Conservation (phyloP, 148 eudicot species). For the Spergularia marina region DNA sequence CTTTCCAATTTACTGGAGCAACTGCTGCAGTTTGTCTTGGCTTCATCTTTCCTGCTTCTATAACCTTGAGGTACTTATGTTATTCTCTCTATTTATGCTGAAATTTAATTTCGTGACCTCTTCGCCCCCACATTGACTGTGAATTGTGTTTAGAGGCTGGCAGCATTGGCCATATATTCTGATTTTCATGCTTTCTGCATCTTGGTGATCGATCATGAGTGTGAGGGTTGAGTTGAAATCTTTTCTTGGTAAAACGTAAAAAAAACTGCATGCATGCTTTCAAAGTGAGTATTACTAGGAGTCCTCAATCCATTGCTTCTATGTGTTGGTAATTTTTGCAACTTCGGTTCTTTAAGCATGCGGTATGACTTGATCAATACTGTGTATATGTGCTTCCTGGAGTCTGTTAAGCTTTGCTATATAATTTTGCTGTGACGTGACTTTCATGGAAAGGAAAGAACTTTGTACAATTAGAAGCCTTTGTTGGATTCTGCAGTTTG, state of each 20-base stretch:
- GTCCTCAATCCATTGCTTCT: neutral
- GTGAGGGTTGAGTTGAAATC: neutral
- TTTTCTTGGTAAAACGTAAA: too few relatives aligned
- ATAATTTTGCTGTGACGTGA: neutral
- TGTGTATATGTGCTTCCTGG: neutral
- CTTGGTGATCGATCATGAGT: neutral
- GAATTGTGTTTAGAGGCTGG: neutral
- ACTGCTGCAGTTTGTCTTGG: slow-evolving; percentile 63
- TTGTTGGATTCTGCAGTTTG: neutral
- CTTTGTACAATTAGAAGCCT: neutral
- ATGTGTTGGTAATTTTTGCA: neutral
- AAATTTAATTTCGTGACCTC: too few relatives aligned
- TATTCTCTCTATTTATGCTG: neutral
- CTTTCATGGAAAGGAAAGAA: neutral
- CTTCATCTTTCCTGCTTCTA: slow-evolving; percentile 61
- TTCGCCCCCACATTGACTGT: neutral
- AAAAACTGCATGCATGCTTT: neutral
- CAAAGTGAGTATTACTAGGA: neutral
- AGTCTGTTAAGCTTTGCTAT: neutral
- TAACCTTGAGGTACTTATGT: slow-evolving; percentile 44
- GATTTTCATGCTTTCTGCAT: neutral
- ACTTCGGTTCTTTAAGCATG: neutral
- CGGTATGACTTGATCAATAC: neutral
- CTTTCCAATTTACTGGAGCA: slow-evolving; percentile 66
- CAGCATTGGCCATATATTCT: neutral